Conservation (phyloP, 768 basidiomycete species). For the Boletus rubescentipes region DNA sequence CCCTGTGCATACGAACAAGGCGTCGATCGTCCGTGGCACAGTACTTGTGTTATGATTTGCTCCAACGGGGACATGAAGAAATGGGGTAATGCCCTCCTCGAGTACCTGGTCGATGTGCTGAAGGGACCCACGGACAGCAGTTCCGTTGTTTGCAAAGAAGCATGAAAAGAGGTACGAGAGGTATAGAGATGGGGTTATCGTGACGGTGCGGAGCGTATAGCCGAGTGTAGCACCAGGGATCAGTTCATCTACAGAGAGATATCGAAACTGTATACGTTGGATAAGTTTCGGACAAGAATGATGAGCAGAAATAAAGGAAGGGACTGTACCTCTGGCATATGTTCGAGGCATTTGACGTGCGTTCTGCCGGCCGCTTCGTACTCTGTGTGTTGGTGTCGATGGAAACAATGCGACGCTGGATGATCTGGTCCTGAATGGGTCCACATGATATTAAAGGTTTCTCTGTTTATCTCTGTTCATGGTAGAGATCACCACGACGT, state of each 20-base stretch:
- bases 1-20: constrained; percentile 58
- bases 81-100: constrained; percentile 7
- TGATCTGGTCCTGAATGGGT: constrained; percentile 51
- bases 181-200: constrained; percentile 64
- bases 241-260: constrained; percentile 40
- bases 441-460: constrained; percentile 72
- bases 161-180: constrained; percentile 56
- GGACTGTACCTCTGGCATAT: constrained; percentile 48
- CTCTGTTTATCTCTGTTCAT: constrained; percentile 57
- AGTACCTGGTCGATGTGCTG: constrained; percentile 63
- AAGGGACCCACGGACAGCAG: constrained; percentile 53
- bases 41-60: not conserved
- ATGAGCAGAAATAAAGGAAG: not conserved
- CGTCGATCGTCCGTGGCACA: not conserved
- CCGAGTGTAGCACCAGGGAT: constrained; percentile 45
- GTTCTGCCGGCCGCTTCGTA: constrained; percentile 42
- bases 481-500: not conserved
- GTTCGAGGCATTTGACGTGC: constrained; percentile 32
- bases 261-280: constrained; percentile 29
- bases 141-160: constrained; percentile 56
- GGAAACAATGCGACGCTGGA: constrained; percentile 59
- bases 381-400: constrained; percentile 57
- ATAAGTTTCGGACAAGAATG: no score
- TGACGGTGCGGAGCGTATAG: constrained; percentile 58
- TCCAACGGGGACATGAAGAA: not conserved